Conservation (phyloP, 257 asterid genomes). For the Scutellaria barbata region DNA sequence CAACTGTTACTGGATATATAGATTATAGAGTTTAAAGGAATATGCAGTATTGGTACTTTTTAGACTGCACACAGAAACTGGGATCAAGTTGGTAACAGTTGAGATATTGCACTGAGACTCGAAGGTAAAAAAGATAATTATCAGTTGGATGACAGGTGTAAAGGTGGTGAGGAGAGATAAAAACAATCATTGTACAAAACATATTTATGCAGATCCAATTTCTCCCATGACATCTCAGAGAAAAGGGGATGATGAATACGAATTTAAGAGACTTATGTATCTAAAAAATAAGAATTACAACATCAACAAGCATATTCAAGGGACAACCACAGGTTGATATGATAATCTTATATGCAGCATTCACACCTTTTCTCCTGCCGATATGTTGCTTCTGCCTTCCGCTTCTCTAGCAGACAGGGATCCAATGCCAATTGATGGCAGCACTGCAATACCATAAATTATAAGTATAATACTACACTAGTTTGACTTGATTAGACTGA, state of each 20-base stretch:
- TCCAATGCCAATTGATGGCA: constrained; percentile 90
- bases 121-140: neutral
- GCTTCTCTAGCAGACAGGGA: constrained; percentile 99
- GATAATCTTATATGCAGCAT: constrained; percentile 28
- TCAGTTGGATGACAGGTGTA: constrained; percentile 5
- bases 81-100: too few species aligned
- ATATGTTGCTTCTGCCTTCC: constrained; percentile 86
- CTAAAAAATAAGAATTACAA: neutral
- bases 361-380: constrained; percentile 86
- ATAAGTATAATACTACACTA: constrained; percentile 20
- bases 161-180: neutral
- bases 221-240: constrained; percentile 2
- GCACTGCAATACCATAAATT: constrained; percentile 54
- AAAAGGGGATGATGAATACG: neutral
- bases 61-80: too few species aligned
- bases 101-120: neutral
- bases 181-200: constrained; percentile 22
- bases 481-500: constrained; percentile 18
- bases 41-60: too few species aligned
- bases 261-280: constrained; percentile 4
- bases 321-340: constrained; percentile 9
- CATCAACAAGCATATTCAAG: neutral
- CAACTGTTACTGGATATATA: too few species aligned
- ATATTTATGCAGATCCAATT: constrained; percentile 33
- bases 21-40: too few species aligned